phyloP scores from a whole-genome alignment of 768 basidiomycete species.

The Mycena amicta region DNA sequence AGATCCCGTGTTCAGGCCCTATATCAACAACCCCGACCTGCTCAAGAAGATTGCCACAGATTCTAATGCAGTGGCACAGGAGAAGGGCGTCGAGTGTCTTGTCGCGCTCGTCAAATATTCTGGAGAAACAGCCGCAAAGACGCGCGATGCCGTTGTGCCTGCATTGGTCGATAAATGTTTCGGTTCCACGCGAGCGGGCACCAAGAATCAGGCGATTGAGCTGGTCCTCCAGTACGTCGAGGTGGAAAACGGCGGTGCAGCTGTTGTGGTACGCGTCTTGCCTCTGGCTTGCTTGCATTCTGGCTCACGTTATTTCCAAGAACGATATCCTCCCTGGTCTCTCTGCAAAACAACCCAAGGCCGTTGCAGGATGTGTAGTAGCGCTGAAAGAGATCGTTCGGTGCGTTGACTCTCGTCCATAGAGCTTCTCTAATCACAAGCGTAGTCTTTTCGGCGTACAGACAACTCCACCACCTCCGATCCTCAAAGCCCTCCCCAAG shows the following conservation, averaged over 20 bases:
- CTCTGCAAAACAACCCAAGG: slow-evolving; percentile 91
- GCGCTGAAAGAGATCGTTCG: slow-evolving; percentile 84
- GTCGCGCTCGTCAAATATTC: slow-evolving; percentile 87
- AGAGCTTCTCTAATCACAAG: slow-evolving; percentile 9
- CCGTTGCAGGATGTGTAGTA: slow-evolving; percentile 76
- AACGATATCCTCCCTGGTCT: slow-evolving; percentile 82
- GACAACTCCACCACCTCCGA: slow-evolving; percentile 69
- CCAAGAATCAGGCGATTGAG: slow-evolving; percentile 85
- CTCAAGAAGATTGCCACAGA: slow-evolving; percentile 89
- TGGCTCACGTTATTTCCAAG: slow-evolving; percentile 45
- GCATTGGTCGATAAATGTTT: slow-evolving; percentile 95
- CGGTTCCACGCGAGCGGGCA: slow-evolving; percentile 87
- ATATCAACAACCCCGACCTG: slow-evolving; percentile 72
- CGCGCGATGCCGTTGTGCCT: slow-evolving; percentile 81
- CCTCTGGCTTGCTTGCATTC: slow-evolving; percentile 27
- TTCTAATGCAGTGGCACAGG: slow-evolving; percentile 95
- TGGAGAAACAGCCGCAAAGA: slow-evolving; percentile 84
- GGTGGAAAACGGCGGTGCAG: slow-evolving; percentile 86
- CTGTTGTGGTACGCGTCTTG: slow-evolving; percentile 70
- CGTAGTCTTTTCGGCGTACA: slow-evolving; percentile 78
- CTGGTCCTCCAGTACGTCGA: slow-evolving; percentile 89
- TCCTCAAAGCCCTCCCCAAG: slow-evolving; percentile 88
- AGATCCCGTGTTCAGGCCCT: slow-evolving; percentile 93
- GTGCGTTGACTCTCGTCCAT: slow-evolving; percentile 38
- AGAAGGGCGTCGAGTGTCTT: slow-evolving; percentile 93